phyloP scores from a whole-genome alignment of 331 rosid genomes.

The Pyracantha coccinea region DNA sequence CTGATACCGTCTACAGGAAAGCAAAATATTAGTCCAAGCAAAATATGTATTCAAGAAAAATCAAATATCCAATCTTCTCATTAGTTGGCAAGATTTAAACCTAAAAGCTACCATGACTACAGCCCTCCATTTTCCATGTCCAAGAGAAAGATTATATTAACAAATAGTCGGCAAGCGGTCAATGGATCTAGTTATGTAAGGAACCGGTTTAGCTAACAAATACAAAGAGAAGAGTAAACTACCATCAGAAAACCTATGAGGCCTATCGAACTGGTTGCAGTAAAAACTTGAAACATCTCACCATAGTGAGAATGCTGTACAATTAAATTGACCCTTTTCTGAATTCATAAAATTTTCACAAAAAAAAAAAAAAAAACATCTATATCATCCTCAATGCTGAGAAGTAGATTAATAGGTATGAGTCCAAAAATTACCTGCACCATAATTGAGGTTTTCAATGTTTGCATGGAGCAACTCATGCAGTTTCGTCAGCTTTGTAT shows the following conservation, averaged over 20 bases:
- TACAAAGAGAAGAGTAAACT: background rate
- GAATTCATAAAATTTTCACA: background rate
- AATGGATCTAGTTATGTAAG: background rate
- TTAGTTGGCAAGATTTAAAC: background rate
- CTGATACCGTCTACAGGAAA: slow-evolving; percentile 72
- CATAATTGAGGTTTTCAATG: slow-evolving; percentile 87
- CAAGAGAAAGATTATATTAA: background rate
- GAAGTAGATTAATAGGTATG: background rate
- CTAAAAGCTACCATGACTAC: background rate
- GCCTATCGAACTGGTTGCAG: background rate
- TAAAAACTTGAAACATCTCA: background rate
- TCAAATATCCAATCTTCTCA: background rate
- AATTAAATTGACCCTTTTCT: background rate
- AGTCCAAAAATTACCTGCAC: slow-evolving; percentile 58
- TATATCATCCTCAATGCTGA: background rate
- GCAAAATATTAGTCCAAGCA: background rate
- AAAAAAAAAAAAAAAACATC: background rate
- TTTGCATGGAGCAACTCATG: slow-evolving; percentile 86
- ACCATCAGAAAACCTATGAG: background rate
- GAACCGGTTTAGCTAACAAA: background rate
- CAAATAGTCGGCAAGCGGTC: background rate
- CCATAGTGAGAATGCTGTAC: background rate
- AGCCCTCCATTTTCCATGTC: background rate
- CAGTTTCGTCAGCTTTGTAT: slow-evolving; percentile 50
- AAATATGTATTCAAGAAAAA: background rate